Conservation (phyloP, 768 basidiomycete genomes). For the button mushroom (Agaricus bisporus) region DNA sequence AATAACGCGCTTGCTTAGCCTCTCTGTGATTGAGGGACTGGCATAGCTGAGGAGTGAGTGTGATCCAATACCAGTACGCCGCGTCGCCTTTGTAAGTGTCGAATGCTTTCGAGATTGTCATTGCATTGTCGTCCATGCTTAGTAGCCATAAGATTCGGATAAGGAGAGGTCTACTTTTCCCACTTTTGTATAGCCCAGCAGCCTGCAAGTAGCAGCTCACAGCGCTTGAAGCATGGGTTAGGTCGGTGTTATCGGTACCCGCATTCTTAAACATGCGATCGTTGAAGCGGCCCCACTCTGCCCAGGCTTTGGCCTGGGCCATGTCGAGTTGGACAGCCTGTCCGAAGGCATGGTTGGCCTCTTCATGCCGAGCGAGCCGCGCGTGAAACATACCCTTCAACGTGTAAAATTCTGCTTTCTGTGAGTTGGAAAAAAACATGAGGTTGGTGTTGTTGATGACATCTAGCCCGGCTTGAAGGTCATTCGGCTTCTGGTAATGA, state of each 20-base stretch:
- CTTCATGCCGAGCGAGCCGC: constrained; percentile 76
- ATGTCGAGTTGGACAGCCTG: constrained; percentile 97
- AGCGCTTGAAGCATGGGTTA: constrained; percentile 78
- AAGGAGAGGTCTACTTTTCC: constrained; percentile 87
- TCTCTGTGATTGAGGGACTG: constrained; percentile 87
- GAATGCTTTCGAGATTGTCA: constrained; percentile 74
- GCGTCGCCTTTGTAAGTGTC: constrained; percentile 96
- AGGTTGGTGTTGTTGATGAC: constrained; percentile 99
- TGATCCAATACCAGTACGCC: constrained; percentile 99
- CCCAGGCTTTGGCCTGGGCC: constrained; percentile 94
- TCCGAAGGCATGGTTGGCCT: constrained; percentile 87
- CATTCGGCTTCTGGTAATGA: constrained; percentile 92
- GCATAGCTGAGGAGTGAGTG: constrained; percentile 90
- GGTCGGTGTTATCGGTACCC: constrained; percentile 65
- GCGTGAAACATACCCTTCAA: constrained; percentile 99
- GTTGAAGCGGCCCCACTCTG: constrained; percentile 94
- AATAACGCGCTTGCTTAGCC: constrained; percentile 85
- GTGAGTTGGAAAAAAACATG: constrained; percentile 90
- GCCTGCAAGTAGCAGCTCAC: constrained; percentile 98
- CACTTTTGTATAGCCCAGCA: constrained; percentile 89
- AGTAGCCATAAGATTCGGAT: constrained; percentile 95
- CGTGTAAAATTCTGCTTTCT: constrained; percentile 98
- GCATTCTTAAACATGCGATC: constrained; percentile 90
- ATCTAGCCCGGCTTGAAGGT: constrained; percentile 90
- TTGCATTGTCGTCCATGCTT: constrained; percentile 76